Conservation (phyloP, 345 rosid species). For the Angophora floribunda region DNA sequence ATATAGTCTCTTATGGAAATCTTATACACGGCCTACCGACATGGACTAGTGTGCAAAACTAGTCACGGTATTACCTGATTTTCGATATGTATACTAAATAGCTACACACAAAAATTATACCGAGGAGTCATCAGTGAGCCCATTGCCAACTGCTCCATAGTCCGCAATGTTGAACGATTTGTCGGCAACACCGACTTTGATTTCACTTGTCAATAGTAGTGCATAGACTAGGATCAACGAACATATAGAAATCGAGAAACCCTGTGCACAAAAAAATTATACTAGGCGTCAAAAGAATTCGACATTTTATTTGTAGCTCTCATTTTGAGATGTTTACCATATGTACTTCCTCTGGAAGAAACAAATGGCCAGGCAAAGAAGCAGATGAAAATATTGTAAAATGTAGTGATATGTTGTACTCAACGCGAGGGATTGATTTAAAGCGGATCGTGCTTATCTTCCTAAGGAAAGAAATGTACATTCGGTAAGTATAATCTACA, state of each 20-base stretch:
- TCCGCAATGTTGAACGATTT: neutral
- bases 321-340: neutral
- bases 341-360: neutral
- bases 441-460: neutral
- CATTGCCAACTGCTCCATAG: neutral
- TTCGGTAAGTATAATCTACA: neutral
- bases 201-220: neutral
- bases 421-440: neutral
- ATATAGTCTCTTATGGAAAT: neutral
- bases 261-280: neutral
- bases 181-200: neutral
- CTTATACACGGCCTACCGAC: neutral
- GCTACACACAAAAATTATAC: neutral
- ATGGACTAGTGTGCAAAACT: neutral
- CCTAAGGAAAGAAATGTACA: neutral
- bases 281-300: neutral
- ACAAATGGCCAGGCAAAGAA: neutral
- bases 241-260: neutral
- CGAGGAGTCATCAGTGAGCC: neutral
- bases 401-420: neutral
- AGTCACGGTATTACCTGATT: neutral
- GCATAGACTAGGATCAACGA: neutral
- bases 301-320: neutral
- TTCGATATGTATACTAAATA: fast-evolving
- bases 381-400: neutral